phyloP scores from a whole-genome alignment of 2,329 filamentous ascomycete species.

The Cordyceps pruinosa region DNA sequence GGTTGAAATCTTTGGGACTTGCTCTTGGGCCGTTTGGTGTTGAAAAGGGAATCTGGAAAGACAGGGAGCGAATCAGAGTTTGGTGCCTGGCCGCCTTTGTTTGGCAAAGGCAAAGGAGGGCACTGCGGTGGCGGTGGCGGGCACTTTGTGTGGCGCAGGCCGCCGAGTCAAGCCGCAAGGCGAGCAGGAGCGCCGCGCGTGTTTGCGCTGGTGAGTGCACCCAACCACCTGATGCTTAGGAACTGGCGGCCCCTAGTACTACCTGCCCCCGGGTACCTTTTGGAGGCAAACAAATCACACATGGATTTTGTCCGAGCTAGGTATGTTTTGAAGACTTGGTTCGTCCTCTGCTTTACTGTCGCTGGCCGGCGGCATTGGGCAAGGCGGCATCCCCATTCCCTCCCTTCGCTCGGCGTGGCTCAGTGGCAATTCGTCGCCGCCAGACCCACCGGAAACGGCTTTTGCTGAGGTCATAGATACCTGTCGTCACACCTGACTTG shows the following conservation, averaged over 20 bases:
- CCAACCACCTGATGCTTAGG: neutral
- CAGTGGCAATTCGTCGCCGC: no score
- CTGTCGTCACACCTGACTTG: neutral
- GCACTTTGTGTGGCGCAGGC: neutral
- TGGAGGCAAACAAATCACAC: no score
- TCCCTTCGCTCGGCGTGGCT: neutral
- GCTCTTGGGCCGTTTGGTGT: no score
- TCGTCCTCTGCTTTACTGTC: neutral
- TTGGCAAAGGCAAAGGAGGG: no score
- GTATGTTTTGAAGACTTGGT: no score
- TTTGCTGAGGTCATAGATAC: slow-evolving; percentile 4
- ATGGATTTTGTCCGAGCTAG: no score
- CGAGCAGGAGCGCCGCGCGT: neutral
- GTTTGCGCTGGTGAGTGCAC: neutral
- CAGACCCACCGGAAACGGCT: slow-evolving; percentile 8
- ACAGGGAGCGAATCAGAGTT: neutral
- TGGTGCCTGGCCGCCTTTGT: slow-evolving; percentile 1
- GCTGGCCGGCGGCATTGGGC: neutral
- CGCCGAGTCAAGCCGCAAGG: neutral
- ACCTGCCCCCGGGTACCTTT: no score
- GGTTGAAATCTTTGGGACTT: no score
- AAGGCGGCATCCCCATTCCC: neutral
- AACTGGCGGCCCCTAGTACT: no score
- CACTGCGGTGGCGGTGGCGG: neutral
- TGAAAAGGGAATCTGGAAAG: no score